A percentile compares a stretch with the other conserved stretches of the same genome.
Conservation (phyloP, 2,329 filamentous ascomycete genomes). For the Venturia nashicola region DNA sequence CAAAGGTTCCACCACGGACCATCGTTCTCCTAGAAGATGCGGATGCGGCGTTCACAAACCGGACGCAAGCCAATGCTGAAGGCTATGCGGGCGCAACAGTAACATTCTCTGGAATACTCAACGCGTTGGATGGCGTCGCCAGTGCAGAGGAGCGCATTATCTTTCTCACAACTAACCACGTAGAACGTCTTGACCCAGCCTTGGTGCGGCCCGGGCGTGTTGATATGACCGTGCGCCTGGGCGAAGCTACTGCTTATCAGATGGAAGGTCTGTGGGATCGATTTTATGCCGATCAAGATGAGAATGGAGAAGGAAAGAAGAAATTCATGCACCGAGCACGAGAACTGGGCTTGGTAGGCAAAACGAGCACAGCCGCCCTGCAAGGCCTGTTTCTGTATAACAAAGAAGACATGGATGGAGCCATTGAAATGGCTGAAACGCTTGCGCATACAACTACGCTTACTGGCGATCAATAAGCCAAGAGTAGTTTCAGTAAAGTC, state of each 20-base stretch:
- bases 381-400: constrained; percentile 94
- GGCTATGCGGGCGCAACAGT: constrained; percentile 81
- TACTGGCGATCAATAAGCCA: not conserved
- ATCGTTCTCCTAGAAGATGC: constrained; percentile 80
- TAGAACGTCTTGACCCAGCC: constrained; percentile 79
- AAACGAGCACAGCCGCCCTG: constrained; percentile 76
- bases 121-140: constrained; percentile 67
- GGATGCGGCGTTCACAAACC: constrained; percentile 79
- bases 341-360: constrained; percentile 57
- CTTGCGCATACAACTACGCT: constrained; percentile 21
- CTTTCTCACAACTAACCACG: constrained; percentile 89
- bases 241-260: constrained; percentile 76
- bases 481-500: not conserved
- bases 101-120: constrained; percentile 81
- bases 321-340: constrained; percentile 61
- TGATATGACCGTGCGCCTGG: constrained; percentile 83
- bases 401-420: constrained; percentile 80
- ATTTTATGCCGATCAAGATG: constrained; percentile 79
- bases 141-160: constrained; percentile 89
- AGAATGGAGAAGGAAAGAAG: constrained; percentile 46
- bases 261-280: constrained; percentile 83
- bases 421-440: constrained; percentile 65
- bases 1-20: constrained; percentile 71
- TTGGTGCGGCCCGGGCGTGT: constrained; percentile 84
- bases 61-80: constrained; percentile 63